Evolutionary conservation across 2,329 filamentous ascomycete genomes (phyloP), one percentile per base, ranked within the genome.

Genomic region (Tricladium varicosporioides): DNA sequence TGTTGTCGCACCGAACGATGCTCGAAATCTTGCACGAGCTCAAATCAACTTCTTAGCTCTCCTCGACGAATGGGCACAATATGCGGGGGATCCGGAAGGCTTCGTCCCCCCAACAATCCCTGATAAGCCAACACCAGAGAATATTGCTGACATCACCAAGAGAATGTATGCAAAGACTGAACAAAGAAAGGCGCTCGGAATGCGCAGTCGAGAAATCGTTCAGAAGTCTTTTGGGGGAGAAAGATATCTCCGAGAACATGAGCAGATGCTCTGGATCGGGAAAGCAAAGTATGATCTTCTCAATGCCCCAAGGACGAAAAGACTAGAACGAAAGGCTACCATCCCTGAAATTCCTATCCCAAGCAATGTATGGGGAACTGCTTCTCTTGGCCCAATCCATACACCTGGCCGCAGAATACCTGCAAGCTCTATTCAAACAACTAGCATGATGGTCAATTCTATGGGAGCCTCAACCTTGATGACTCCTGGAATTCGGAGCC

Each of bases 1-100:
- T 56, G 81, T 87, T 5, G 83, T 87, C 2, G 80, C 84, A 13
- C 84, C 84, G 2, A 87, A 87, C 63, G 84, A 87, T 66, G 78
- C 83, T 3, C 76, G 77, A 40, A 78, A 80, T 4, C 74, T 87
- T 1, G 84, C 84, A 1, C 75, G 79, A 19, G 84, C 84, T 0
- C 84, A 87, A 64, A 80, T 87, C 60, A 80, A 80, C 55, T 77
- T 87, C 62, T 75, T 87, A 11, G 82, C 78, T 5, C 78, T 87
- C 74, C 71, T 85, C 1, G 84, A 81, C 3, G 79, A 84, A 65
- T 87, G 83, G 83, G 74, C 77, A 53, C 72, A 80, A 49, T 86
- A 82, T 65, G 80, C 81, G 2, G 78, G 81, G 45, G 56, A 52
- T 27, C 47, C 53, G 14, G n/a, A 47, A 8, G 31, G 27, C 18